These are phyloP conservation scores for Boletus bicolor DNA, from an alignment of 768 basidiomycete species.

Conservation along the genomic window DNA sequence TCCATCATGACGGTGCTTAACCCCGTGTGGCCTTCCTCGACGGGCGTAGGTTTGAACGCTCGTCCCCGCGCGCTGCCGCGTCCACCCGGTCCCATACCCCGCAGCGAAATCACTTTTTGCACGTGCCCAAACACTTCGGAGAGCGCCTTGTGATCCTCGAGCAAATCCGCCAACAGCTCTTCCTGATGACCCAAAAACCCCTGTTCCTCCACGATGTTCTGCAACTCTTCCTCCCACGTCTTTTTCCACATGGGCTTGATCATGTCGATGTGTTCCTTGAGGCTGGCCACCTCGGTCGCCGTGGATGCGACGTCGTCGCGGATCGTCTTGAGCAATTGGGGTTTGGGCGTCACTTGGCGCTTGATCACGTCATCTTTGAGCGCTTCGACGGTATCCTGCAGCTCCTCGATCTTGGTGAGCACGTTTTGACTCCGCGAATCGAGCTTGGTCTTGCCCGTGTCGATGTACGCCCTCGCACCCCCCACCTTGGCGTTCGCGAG, in stretches of 20 bases:
- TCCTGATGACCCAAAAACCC: constrained; percentile 92
- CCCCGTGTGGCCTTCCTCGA: constrained; percentile 66
- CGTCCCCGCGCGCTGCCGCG: constrained; percentile 39
- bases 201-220: constrained; percentile 96
- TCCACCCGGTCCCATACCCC: constrained; percentile 45
- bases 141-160: constrained; percentile 92
- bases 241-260: constrained; percentile 98
- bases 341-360: constrained; percentile 81
- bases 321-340: constrained; percentile 64
- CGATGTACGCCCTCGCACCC: constrained; percentile 83
- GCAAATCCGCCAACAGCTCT: constrained; percentile 81
- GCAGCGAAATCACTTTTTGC: constrained; percentile 79
- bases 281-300: constrained; percentile 64
- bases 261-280: constrained; percentile 82
- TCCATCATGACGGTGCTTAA: constrained; percentile 84
- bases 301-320: constrained; percentile 67
- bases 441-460: constrained; percentile 89
- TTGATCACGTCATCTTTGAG: constrained; percentile 91
- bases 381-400: constrained; percentile 86
- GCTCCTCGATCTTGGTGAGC: constrained; percentile 87
- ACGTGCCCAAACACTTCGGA: constrained; percentile 85
- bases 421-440: constrained; percentile 86
- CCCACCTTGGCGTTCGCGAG: constrained; percentile 79
- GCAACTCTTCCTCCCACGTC: constrained; percentile 96
- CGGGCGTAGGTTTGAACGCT: constrained; percentile 56